Base-by-base conservation (phyloP, 176 grass and related monocot genomes). In the Eremochloa ophiuroides region DNA sequence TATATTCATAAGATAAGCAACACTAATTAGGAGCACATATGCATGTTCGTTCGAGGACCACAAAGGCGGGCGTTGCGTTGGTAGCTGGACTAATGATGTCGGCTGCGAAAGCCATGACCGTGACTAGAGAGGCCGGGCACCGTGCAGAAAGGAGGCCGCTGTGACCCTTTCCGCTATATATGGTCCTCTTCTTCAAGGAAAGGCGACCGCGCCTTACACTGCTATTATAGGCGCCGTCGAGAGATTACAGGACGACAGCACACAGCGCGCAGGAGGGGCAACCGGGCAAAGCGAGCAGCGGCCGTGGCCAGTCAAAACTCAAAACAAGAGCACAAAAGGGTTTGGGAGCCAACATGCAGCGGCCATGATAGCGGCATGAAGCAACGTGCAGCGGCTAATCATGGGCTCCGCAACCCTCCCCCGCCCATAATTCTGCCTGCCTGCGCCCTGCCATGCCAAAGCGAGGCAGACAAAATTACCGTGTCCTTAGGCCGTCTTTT, bases 311-410 rank as follows among this genome's bases (percentile, higher is more conserved):
- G n/a, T n/a, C n/a, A n/a, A n/a, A n/a, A n/a, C n/a, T n/a, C n/a
- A n/a, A n/a, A n/a, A n/a, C n/a, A 4, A 12, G 53, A 58, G 22
- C 51, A 66, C 62, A 41, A 69, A 41, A n/a, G 10, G 10, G 30
- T 12, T 12, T 8, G 23, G 10, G 26, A 20, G 35, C 2, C 42
- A 64, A 12, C 75, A 77, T n/a, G n/a, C n/a, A n/a, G n/a, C n/a
- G n/a, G n/a, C n/a, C 75, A 77, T 89, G 77, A 89, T 89, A 18
- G 51, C 3, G 51, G 69, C 83, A 82, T 73, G 78, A 80, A 46
- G 83, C 71, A 56, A 65, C 83, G 37, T 82, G 87, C 78, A 40
- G 56, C 22, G 37, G 2, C 71, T 43, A 33, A 85, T 81, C 35
- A 79, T 88, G 64, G 23, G 16, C 39, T 37, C 66, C 2, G 66